Percentiles rank a stretch among this genome's conserved stretches.
Conservation (phyloP, 177 flowering plant genomes). For the Vitis hybrid region DNA sequence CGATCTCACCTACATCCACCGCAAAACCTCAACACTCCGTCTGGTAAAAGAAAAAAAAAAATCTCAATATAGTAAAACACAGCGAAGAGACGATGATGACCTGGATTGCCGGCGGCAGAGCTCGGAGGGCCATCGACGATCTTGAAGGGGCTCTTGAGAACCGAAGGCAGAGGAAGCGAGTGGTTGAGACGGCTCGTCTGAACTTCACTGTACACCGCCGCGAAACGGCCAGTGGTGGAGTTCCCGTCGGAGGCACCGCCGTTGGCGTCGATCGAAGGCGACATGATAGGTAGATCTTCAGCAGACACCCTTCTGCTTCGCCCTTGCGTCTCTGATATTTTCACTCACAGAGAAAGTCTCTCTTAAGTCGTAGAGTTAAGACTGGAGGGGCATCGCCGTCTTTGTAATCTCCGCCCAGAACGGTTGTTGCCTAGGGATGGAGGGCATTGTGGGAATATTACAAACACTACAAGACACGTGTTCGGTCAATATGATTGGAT, state of each 20-base stretch:
- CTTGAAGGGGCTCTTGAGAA: slow-evolving; percentile 55
- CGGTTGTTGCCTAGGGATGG: neutral
- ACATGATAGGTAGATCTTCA: slow-evolving; percentile 5
- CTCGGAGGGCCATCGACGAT: slow-evolving; percentile 80
- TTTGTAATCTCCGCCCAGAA: slow-evolving; percentile 14
- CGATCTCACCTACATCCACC: slow-evolving; percentile 69
- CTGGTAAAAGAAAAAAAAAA: neutral
- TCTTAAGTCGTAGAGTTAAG: neutral
- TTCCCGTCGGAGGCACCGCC: slow-evolving; percentile 32
- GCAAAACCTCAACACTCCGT: slow-evolving; percentile 4
- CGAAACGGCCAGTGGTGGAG: slow-evolving; percentile 45
- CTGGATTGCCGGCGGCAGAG: slow-evolving; percentile 96
- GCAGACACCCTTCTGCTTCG: neutral
- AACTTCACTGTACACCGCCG: slow-evolving; percentile 78
- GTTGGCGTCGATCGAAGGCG: slow-evolving; percentile 26
- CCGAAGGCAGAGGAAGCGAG: slow-evolving; percentile 83
- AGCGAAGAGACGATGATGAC: slow-evolving; percentile 23
- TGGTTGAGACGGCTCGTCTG: slow-evolving; percentile 78
- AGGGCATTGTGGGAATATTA: slow-evolving; percentile 5
- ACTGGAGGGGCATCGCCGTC: slow-evolving; percentile 5
- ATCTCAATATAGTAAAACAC: neutral
- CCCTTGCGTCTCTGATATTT: too few species aligned
- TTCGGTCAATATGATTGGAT: neutral
- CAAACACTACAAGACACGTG: too few species aligned
- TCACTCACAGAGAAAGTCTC: too few species aligned